Evolutionary conservation across 2,329 filamentous ascomycete species (phyloP).

Genomic region (Verticillium longisporum): DNA sequence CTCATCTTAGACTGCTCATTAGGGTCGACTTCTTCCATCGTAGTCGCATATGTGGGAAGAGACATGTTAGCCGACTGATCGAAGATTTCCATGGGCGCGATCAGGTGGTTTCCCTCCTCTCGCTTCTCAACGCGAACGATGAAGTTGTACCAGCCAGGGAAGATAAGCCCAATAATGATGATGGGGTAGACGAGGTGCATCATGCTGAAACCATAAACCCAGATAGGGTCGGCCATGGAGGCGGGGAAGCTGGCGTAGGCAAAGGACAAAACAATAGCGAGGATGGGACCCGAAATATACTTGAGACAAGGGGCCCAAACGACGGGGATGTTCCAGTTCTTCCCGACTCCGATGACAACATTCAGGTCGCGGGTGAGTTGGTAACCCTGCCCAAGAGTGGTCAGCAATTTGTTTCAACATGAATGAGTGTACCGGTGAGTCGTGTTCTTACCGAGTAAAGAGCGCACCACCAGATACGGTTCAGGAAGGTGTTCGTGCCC

Average conservation of each 20-base stretch:
- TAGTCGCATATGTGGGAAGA: too few relatives aligned
- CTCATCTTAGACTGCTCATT: too few relatives aligned
- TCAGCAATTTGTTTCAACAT: background rate
- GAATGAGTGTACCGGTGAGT: background rate
- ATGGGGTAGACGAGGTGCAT: background rate
- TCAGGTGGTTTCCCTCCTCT: background rate
- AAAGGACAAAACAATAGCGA: conserved; percentile 24
- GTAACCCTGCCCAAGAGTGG: conserved; percentile 30
- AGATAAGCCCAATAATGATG: background rate
- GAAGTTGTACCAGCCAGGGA: background rate
- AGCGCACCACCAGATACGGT: conserved; percentile 2
- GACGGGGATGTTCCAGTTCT: conserved; percentile 43
- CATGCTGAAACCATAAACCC: conserved; percentile 6
- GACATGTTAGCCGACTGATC: background rate
- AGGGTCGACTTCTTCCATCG: too few relatives aligned
- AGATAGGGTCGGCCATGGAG: conserved; percentile 25
- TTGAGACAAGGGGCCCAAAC: conserved; percentile 38
- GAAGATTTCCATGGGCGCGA: background rate
- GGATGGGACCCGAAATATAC: conserved; percentile 16
- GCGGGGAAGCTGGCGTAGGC: conserved; percentile 35
- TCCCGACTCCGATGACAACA: conserved; percentile 34
- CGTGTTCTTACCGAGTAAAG: conserved; percentile 5
- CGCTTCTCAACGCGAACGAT: background rate
- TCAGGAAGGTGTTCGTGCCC: background rate
- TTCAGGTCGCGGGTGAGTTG: conserved; percentile 46